phyloP scores from a whole-genome alignment of 768 basidiomycete genomes.

The Lentinula aciculospora region DNA sequence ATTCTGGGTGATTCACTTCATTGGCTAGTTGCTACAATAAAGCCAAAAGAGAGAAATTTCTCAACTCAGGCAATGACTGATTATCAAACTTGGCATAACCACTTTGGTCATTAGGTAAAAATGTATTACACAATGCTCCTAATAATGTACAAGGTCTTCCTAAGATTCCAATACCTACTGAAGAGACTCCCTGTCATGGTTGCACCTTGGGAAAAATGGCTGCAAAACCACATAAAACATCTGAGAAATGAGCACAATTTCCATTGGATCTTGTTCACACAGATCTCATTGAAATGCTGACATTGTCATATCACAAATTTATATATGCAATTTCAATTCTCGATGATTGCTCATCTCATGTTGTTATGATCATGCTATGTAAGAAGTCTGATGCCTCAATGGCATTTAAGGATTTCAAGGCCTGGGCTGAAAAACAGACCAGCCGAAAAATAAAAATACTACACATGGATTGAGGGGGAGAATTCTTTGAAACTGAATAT shows the following conservation, averaged over 20 bases:
- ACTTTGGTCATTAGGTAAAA: too few species aligned
- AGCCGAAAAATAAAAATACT: neutral
- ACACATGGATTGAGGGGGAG: neutral
- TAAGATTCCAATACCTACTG: neutral
- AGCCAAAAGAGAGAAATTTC: too few species aligned
- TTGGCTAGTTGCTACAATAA: too few species aligned
- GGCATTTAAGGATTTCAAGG: neutral
- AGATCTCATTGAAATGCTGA: slow-evolving; percentile 13
- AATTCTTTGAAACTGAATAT: neutral
- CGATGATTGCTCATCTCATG: neutral
- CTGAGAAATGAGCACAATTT: slow-evolving; percentile 5
- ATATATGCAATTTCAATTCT: neutral
- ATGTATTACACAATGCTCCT: too few species aligned
- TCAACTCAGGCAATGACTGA: too few species aligned
- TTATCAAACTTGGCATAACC: too few species aligned
- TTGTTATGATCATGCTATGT: neutral
- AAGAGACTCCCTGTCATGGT: slow-evolving; percentile 11
- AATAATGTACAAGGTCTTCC: too few species aligned
- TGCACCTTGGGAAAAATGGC: slow-evolving; percentile 17
- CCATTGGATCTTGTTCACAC: slow-evolving; percentile 17
- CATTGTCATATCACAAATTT: neutral
- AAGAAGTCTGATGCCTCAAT: neutral
- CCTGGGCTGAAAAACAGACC: neutral
- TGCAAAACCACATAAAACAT: slow-evolving; percentile 14
- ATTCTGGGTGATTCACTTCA: too few species aligned